Evolutionary conservation across 805 yeast species (phyloP), one percentile per base, ranked within the genome.

Genomic region (Wickerhamiella vanderwaltii): DNA sequence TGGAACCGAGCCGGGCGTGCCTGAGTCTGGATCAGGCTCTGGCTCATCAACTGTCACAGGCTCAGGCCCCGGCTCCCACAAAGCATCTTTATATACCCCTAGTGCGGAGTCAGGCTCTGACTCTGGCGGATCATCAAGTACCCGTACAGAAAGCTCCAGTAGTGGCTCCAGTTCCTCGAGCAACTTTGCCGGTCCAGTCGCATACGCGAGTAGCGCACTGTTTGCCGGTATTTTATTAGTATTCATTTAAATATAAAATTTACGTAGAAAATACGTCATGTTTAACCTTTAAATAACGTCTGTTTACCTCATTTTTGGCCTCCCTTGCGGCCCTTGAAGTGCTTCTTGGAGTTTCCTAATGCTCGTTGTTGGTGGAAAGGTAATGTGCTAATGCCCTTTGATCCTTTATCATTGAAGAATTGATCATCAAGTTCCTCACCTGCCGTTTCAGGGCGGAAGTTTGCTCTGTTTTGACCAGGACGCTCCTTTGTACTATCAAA

Each of bases 361-460:
- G 43, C 41, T 6, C 44, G 42, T n/a, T 53, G 50, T 26, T 46
- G 41, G 57, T 88, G 95, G 69, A 84, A 85, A 5, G 97, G 94
- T 5, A 71, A 65, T 31, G 67, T 66, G 46, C 79, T 55, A 41
- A 70, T 73, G 3, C 94, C 94, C 47, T 68, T 67, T 3, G 78
- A 75, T 12, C 61, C 63, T 45, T 69, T 71, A 77, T 78, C 73
- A 43, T 72, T 68, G 68, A 88, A 88, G 56, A 88, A 88, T 45
- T 85, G 95, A 28, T 73, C 68, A 59, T 88, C 96, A 49, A 88
- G 66, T 51, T 84, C 91, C 31, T 75, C 83, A 26, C 88, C 85
- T 5, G 85, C 80, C 56, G 79, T 77, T 50, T 71, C 40, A 9
- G 48, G 47, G 9, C 46, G 42, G 42, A 47, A 16, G 28, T 44